Conservation (phyloP, 2,329 filamentous ascomycete genomes). For the Aspergillus texensis region DNA sequence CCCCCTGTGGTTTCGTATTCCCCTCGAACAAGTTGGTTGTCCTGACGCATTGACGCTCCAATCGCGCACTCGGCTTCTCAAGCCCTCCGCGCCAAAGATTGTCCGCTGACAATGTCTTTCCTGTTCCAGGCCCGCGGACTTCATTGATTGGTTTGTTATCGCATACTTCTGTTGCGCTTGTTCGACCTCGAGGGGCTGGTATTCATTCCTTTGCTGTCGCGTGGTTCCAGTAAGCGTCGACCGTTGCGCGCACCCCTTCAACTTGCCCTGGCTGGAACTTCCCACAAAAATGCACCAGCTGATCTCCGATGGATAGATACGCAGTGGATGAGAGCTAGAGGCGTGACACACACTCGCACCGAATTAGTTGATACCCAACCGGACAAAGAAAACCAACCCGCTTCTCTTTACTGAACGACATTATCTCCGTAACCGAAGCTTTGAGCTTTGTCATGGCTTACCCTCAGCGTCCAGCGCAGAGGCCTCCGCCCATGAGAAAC, state of each 20-base stretch:
- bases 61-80: slow-evolving; percentile 15
- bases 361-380: background rate
- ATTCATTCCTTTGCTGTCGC: slow-evolving; percentile 1
- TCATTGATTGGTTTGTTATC: background rate
- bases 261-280: background rate
- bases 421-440: background rate
- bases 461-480: slow-evolving; percentile 35
- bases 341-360: background rate
- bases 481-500: slow-evolving; percentile 37
- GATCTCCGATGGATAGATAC: background rate
- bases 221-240: slow-evolving; percentile 4
- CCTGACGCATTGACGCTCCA: slow-evolving; percentile 12
- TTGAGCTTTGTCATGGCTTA: slow-evolving; percentile 37
- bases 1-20: background rate
- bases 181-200: background rate
- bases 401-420: background rate
- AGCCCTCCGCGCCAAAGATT: slow-evolving; percentile 12
- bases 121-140: background rate
- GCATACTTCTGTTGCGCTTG: background rate
- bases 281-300: background rate
- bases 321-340: background rate
- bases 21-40: slow-evolving; percentile 15
- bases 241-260: background rate
- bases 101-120: slow-evolving; percentile 16
- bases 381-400: background rate